Evolutionary conservation across 257 asterid genomes (phyloP).

Genomic region (Ophiorrhiza pumila): DNA sequence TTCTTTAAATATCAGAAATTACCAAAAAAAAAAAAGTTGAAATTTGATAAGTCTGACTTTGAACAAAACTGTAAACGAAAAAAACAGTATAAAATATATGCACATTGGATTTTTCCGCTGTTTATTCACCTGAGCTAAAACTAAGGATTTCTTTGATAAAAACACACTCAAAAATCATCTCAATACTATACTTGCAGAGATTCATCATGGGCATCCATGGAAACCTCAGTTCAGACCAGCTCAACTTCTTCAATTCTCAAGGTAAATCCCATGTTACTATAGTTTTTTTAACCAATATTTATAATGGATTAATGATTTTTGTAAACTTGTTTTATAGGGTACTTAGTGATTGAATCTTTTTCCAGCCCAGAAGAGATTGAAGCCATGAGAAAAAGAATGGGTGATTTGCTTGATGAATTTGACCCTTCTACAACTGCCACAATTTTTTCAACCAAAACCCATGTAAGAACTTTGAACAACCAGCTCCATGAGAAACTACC

Average conservation of each 20-base stretch:
- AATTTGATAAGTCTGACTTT: too few species aligned
- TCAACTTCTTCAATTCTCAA: slow-evolving; percentile 38
- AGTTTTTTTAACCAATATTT: background rate
- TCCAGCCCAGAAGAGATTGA: slow-evolving; percentile 57
- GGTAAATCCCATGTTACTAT: slow-evolving; percentile 20
- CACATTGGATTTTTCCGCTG: too few species aligned
- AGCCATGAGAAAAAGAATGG: slow-evolving; percentile 64
- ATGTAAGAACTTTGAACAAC: slow-evolving; percentile 37
- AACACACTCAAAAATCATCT: too few species aligned
- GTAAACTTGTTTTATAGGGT: slow-evolving; percentile 37
- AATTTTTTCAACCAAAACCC: slow-evolving; percentile 87
- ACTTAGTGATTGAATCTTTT: slow-evolving; percentile 77
- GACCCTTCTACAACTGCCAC: slow-evolving; percentile 61
- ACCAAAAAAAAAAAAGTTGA: too few species aligned
- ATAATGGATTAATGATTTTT: background rate
- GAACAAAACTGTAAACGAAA: too few species aligned
- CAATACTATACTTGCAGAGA: background rate
- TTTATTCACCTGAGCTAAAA: too few species aligned
- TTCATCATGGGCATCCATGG: slow-evolving; percentile 33
- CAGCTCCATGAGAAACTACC: background rate
- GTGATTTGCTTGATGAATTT: slow-evolving; percentile 60
- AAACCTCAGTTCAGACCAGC: slow-evolving; percentile 29
- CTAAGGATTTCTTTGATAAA: too few species aligned
- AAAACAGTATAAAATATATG: too few species aligned
- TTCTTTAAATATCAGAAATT: too few species aligned